These are phyloP conservation scores for Podospora sp. DNA, from an alignment of 495 filamentous ascomycete species.

Conservation along the genomic window DNA sequence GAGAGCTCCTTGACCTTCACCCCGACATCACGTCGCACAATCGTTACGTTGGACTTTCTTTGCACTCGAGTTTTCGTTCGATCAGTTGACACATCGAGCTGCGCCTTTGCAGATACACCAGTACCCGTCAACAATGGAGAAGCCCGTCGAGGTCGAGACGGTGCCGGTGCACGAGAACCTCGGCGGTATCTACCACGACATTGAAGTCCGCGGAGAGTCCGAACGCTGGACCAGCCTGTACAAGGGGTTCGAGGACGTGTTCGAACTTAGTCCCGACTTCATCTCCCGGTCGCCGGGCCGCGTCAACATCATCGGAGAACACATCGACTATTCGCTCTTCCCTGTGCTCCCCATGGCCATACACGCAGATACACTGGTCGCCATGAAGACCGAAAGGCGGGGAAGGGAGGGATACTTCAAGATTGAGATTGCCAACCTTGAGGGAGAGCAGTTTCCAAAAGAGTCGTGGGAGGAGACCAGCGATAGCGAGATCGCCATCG, in stretches of 20 bases:
- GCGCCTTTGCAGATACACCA: no score
- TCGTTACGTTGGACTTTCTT: background rate
- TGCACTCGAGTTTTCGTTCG: no score
- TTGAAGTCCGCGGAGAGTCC: constrained; percentile 58
- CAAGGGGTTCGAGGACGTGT: constrained; percentile 70
- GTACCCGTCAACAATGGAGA: no score
- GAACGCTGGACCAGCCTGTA: constrained; percentile 74
- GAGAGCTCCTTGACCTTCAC: background rate
- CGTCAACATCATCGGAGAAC: constrained; percentile 98
- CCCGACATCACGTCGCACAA: background rate
- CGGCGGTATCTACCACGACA: constrained; percentile 68
- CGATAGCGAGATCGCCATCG: constrained; percentile 62
- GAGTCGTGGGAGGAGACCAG: constrained; percentile 73
- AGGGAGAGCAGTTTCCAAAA: constrained; percentile 72
- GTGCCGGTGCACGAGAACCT: constrained; percentile 64
- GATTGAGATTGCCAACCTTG: constrained; percentile 73
- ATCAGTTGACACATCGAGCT: no score
- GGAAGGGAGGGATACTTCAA: constrained; percentile 40
- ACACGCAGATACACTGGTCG: constrained; percentile 85
- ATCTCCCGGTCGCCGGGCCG: constrained; percentile 88
- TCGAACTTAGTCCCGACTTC: constrained; percentile 73
- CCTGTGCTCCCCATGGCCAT: constrained; percentile 95
- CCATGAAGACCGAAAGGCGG: constrained; percentile 64
- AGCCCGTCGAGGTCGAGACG: background rate
- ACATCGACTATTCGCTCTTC: constrained; percentile 98